phyloP scores from a whole-genome alignment of 176 grass and related monocot genomes.

The Oryza officinalis region DNA sequence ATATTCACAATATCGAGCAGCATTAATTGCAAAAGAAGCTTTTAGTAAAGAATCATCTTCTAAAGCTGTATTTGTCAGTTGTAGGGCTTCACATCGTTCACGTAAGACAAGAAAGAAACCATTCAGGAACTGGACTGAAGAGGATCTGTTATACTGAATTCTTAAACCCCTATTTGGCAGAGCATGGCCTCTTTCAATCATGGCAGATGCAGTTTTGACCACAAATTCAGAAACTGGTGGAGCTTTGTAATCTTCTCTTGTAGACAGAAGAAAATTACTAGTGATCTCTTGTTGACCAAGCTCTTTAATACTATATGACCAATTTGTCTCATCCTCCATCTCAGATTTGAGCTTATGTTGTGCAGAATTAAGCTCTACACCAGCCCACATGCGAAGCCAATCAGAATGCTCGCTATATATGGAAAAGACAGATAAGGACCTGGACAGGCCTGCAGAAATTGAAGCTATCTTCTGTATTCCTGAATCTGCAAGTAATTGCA shows the following conservation, averaged over 20 bases:
- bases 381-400: conserved; percentile 87
- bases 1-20: conserved; percentile 64
- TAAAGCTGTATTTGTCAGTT: conserved; percentile 51
- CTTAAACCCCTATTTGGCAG: conserved; percentile 57
- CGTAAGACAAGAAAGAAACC: conserved; percentile 67
- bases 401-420: conserved; percentile 77
- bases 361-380: conserved; percentile 70
- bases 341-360: conserved; percentile 66
- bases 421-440: conserved; percentile 76
- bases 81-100: conserved; percentile 53
- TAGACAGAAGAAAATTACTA: conserved; percentile 64
- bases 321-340: conserved; percentile 59
- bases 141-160: conserved; percentile 65
- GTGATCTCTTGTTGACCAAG: conserved; percentile 42
- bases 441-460: conserved; percentile 58
- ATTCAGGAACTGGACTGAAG: conserved; percentile 68
- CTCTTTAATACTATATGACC: conserved; percentile 45
- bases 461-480: conserved; percentile 61
- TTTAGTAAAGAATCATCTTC: conserved; percentile 58
- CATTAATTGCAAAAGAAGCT: conserved; percentile 69
- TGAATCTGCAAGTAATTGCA: conserved; percentile 70
- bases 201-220: conserved; percentile 68
- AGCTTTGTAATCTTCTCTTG: conserved; percentile 83
- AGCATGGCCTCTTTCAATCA: conserved; percentile 76
- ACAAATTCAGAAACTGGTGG: conserved; percentile 74